These are phyloP conservation scores for Hypoxylon crocopeplum DNA, from an alignment of 495 filamentous ascomycete species.

Conservation along the genomic window DNA sequence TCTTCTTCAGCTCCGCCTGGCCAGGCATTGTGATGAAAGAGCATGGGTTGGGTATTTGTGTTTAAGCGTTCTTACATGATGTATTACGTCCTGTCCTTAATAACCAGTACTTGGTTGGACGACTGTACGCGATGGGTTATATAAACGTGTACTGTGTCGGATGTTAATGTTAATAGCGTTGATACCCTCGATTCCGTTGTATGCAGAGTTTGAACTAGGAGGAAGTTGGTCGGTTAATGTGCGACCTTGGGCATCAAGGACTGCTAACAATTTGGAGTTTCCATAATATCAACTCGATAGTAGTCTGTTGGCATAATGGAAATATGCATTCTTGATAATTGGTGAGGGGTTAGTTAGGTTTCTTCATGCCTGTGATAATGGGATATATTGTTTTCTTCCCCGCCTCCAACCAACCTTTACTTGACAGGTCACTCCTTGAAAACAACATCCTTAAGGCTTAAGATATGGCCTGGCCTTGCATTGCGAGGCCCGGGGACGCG, in stretches of 20 bases:
- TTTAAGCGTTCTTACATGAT: conserved; percentile 21
- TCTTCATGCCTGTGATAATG: no score
- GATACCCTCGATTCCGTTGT: conserved; percentile 25
- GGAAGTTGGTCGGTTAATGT: conserved; percentile 15
- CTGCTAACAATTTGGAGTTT: conserved; percentile 2
- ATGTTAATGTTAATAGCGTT: conserved; percentile 17
- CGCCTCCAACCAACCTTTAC: conserved; percentile 8
- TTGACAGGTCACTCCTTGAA: conserved; percentile 22
- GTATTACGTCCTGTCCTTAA: not conserved
- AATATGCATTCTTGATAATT: conserved; percentile 7
- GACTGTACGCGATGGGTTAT: conserved; percentile 8
- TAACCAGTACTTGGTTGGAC: conserved; percentile 6
- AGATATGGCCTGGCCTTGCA: not conserved
- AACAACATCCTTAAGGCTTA: not conserved
- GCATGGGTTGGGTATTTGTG: conserved; percentile 4
- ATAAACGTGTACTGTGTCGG: not conserved
- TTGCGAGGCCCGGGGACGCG: conserved; percentile 16
- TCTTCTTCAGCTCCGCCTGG: conserved; percentile 15
- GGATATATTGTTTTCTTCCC: conserved; percentile 19
- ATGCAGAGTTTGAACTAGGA: not conserved
- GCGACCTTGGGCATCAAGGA: conserved; percentile 23
- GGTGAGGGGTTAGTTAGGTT: conserved; percentile 9
- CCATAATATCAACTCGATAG: conserved; percentile 1
- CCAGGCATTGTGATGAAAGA: conserved; percentile 7
- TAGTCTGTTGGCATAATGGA: not conserved